phyloP scores from a whole-genome alignment of 2,329 filamentous ascomycete species.

The Colletotrichum tropicale region DNA sequence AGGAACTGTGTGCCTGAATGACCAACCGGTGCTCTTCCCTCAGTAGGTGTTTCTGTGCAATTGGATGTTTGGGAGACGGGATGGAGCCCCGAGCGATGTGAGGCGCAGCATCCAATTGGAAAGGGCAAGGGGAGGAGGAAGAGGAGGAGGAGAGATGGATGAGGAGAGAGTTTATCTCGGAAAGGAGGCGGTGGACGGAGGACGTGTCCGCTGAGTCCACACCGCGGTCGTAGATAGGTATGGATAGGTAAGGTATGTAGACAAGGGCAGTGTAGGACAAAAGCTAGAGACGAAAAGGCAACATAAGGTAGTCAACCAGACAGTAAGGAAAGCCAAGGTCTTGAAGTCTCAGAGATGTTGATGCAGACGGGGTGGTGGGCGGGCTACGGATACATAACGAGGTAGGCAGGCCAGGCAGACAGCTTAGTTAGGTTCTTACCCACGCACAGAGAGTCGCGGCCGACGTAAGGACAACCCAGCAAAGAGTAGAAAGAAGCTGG shows the following conservation, averaged over 20 bases:
- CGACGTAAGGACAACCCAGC: neutral
- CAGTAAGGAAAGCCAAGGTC: neutral
- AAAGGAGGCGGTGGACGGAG: neutral
- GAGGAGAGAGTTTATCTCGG: neutral
- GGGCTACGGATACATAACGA: neutral
- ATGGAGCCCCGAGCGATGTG: constrained; percentile 12
- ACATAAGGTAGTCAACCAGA: neutral
- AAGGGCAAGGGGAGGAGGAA: neutral
- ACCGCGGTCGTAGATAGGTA: neutral
- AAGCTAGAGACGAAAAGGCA: neutral
- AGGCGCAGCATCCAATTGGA: constrained; percentile 12
- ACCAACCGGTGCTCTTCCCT: neutral
- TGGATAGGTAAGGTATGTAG: neutral
- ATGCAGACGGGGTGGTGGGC: neutral
- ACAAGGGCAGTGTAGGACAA: neutral
- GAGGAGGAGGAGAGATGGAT: neutral
- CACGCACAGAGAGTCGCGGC: neutral
- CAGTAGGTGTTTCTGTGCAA: neutral
- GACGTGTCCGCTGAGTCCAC: neutral
- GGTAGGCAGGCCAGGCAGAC: neutral
- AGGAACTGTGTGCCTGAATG: neutral
- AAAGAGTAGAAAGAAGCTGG: neutral
- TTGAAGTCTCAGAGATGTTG: neutral
- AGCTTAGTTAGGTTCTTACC: neutral
- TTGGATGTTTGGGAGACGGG: constrained; percentile 8